These are phyloP conservation scores for Daldinia grandis DNA, from an alignment of 495 filamentous ascomycete species.

Conservation along the genomic window DNA sequence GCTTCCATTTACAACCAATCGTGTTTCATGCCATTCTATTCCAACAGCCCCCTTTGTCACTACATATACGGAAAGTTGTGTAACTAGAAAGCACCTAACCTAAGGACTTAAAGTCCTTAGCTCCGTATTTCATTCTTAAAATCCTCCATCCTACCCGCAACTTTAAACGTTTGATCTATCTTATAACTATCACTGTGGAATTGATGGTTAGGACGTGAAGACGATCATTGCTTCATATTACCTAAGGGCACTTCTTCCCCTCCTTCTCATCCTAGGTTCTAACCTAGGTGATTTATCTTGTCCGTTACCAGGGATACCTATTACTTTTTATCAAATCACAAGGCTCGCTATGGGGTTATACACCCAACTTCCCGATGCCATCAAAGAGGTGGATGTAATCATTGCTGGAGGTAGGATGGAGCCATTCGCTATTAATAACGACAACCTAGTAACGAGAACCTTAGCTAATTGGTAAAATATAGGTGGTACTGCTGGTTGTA, in stretches of 20 bases:
- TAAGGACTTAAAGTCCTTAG: background rate
- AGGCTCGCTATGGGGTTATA: conserved; percentile 42
- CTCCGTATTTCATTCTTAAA: background rate
- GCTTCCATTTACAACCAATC: conserved; percentile 1
- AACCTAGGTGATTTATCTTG: background rate
- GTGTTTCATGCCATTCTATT: background rate
- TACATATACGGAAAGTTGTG: background rate
- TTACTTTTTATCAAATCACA: background rate
- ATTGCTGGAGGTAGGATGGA: conserved; percentile 45
- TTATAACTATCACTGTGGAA: background rate
- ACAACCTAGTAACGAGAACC: background rate
- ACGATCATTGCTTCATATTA: background rate
- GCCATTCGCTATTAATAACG: background rate
- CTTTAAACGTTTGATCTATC: background rate
- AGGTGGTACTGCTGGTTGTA: background rate
- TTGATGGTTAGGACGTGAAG: background rate
- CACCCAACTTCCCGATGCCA: conserved; percentile 42
- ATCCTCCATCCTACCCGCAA: background rate
- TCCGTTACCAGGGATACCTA: background rate
- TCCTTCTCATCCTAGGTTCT: background rate
- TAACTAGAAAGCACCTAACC: background rate
- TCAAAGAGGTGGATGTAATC: conserved; percentile 50
- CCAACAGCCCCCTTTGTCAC: background rate
- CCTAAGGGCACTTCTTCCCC: background rate
- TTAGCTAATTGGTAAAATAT: background rate